A percentile compares a stretch with the other conserved stretches of the same genome.
phyloP scores from a whole-genome alignment of 2,329 filamentous ascomycete species.

The Trichoderma brevicompactum region DNA sequence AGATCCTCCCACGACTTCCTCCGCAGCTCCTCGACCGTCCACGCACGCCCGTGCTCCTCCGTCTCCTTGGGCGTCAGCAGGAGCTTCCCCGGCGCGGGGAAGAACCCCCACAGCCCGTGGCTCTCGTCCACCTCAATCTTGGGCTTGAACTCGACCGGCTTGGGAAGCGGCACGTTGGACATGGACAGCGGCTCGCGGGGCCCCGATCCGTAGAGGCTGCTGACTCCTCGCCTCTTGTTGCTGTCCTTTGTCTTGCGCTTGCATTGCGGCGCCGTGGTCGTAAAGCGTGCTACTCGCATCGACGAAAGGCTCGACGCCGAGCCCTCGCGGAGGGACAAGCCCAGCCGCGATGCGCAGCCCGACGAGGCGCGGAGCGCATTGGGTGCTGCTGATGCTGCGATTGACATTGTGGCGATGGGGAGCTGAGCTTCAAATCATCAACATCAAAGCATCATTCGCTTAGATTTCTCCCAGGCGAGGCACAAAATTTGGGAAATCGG shows the following conservation, averaged over 20 bases:
- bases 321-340: constrained; percentile 15
- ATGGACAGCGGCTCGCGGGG: constrained; percentile 75
- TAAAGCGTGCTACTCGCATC: constrained; percentile 48
- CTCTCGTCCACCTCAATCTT: constrained; percentile 65
- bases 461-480: constrained; percentile 25
- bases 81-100: constrained; percentile 70
- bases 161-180: constrained; percentile 71
- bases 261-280: constrained; percentile 58
- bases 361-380: constrained; percentile 38
- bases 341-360: constrained; percentile 34
- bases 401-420: constrained; percentile 33
- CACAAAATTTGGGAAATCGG: constrained; percentile 29
- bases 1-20: constrained; percentile 93
- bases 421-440: background rate
- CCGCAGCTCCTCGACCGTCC: constrained; percentile 84
- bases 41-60: constrained; percentile 74
- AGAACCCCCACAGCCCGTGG: constrained; percentile 94
- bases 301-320: constrained; percentile 11
- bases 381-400: constrained; percentile 37
- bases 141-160: constrained; percentile 66
- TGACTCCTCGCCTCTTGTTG: constrained; percentile 81
- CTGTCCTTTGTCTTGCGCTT: constrained; percentile 66
- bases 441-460: constrained; percentile 6
- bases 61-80: constrained; percentile 74
- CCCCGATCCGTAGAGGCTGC: constrained; percentile 77